A percentile compares a stretch with the other conserved stretches of the same genome.
Evolutionary conservation across 2,329 filamentous ascomycete genomes (phyloP).

Genomic region (Epichloe uncinata): DNA sequence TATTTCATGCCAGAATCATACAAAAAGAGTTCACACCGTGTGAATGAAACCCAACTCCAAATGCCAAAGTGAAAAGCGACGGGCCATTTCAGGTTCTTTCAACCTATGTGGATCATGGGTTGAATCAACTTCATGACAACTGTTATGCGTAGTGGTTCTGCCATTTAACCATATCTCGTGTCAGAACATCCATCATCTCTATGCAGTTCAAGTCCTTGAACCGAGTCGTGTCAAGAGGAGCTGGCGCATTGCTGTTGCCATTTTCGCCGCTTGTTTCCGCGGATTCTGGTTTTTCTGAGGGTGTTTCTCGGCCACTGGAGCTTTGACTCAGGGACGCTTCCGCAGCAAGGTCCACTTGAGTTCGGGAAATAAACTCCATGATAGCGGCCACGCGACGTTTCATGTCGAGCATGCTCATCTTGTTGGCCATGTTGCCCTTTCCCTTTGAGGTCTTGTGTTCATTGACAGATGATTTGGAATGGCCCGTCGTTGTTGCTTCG

Average conservation of each 20-base stretch:
- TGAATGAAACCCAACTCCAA: background rate
- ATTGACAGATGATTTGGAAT: slow-evolving; percentile 22
- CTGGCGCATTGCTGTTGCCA: slow-evolving; percentile 13
- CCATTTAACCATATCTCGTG: slow-evolving; percentile 70
- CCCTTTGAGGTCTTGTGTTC: slow-evolving; percentile 42
- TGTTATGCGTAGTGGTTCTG: slow-evolving; percentile 52
- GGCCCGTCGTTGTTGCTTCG: slow-evolving; percentile 17
- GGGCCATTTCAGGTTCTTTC: background rate
- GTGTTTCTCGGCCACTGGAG: slow-evolving; percentile 19
- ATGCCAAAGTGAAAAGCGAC: background rate
- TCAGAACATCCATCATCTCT: slow-evolving; percentile 85
- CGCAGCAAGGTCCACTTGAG: slow-evolving; percentile 73
- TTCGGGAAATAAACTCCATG: slow-evolving; percentile 78
- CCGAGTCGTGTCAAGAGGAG: slow-evolving; percentile 26
- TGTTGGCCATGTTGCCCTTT: slow-evolving; percentile 42
- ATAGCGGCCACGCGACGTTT: slow-evolving; percentile 72
- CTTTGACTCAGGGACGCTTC: slow-evolving; percentile 35
- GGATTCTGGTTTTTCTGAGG: slow-evolving; percentile 22
- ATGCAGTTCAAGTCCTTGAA: slow-evolving; percentile 67
- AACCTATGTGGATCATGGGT: background rate
- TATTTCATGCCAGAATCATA: slow-evolving; percentile 5
- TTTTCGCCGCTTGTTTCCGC: slow-evolving; percentile 22
- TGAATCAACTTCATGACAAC: background rate
- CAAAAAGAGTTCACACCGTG: background rate
- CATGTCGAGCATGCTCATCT: slow-evolving; percentile 79